These are phyloP conservation scores for Citrus reticulata DNA, from an alignment of 345 rosid species.

Conservation along the genomic window DNA sequence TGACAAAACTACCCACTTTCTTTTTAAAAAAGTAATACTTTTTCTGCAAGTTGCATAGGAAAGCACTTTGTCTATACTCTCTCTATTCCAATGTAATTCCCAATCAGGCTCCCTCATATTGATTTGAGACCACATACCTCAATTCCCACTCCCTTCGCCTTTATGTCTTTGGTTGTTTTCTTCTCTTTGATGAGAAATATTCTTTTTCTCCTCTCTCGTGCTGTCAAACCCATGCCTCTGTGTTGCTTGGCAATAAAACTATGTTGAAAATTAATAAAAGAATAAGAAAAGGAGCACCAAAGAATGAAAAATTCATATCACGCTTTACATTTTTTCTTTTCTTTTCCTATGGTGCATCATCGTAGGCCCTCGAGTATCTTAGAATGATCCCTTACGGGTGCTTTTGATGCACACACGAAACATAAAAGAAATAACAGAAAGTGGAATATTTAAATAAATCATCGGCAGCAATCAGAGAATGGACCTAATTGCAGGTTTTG, in stretches of 20 bases:
- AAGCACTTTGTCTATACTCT: slow-evolving; percentile 30
- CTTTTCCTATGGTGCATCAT: slow-evolving; percentile 5
- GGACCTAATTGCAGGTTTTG: slow-evolving; percentile 1
- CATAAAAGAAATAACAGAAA: slow-evolving; percentile 1
- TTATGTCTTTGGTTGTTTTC: neutral
- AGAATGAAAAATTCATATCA: neutral
- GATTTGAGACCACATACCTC: slow-evolving; percentile 13
- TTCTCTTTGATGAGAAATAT: neutral
- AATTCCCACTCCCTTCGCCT: neutral
- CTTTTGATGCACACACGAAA: neutral
- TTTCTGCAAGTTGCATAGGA: slow-evolving; percentile 36
- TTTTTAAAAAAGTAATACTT: slow-evolving; percentile 17
- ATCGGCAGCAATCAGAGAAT: neutral
- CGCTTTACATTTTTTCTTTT: neutral
- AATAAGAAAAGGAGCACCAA: neutral
- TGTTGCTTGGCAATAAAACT: neutral
- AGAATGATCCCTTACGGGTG: slow-evolving; percentile 16
- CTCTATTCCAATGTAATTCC: slow-evolving; percentile 27
- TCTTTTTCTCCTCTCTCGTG: slow-evolving; percentile 8
- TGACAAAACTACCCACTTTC: slow-evolving; percentile 40
- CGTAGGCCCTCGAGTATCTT: slow-evolving; percentile 8
- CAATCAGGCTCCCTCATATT: slow-evolving; percentile 1
- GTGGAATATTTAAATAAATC: neutral
- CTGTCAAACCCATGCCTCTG: slow-evolving; percentile 8
- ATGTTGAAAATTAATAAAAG: neutral